These are phyloP conservation scores for Saccharomyces jurei DNA, from an alignment of 805 yeast species.

Conservation along the genomic window DNA sequence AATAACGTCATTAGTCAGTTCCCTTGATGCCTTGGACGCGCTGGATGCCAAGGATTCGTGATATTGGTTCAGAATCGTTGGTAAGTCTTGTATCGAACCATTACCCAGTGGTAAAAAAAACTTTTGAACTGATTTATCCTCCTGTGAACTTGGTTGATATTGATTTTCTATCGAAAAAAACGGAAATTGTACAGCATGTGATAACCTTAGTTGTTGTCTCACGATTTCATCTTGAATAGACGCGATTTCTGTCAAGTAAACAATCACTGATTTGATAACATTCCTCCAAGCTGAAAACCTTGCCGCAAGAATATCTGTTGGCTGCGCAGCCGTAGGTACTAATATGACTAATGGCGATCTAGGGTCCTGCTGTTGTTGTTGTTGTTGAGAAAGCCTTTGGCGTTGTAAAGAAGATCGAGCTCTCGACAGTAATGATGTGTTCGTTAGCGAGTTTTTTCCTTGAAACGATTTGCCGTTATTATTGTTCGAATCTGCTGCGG, in stretches of 20 bases:
- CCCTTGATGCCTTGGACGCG: constrained; percentile 52
- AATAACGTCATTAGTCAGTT: constrained; percentile 50
- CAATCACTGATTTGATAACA: constrained; percentile 64
- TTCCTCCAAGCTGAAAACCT: constrained; percentile 84
- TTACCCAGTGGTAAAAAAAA: constrained; percentile 71
- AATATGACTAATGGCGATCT: constrained; percentile 41
- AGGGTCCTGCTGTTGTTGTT: constrained; percentile 32
- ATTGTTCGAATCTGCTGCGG: background rate
- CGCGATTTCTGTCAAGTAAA: constrained; percentile 70
- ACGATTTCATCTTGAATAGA: constrained; percentile 83
- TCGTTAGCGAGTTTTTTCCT: constrained; percentile 11
- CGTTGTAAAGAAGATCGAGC: constrained; percentile 11
- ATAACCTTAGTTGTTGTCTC: constrained; percentile 71
- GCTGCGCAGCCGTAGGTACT: constrained; percentile 57
- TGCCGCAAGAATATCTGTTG: constrained; percentile 79
- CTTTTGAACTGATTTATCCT: constrained; percentile 26
- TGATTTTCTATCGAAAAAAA: constrained; percentile 26
- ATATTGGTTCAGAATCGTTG: constrained; percentile 57
- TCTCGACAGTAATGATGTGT: constrained; percentile 8
- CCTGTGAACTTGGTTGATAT: constrained; percentile 19
- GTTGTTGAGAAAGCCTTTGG: constrained; percentile 1
- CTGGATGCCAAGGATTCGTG: constrained; percentile 52
- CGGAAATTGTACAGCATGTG: constrained; percentile 59
- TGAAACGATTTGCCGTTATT: constrained; percentile 2
- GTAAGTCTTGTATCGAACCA: constrained; percentile 78